Evolutionary conservation across 192 early-diverging fungal species (phyloP).

Genomic region (Linnemannia elongata): DNA sequence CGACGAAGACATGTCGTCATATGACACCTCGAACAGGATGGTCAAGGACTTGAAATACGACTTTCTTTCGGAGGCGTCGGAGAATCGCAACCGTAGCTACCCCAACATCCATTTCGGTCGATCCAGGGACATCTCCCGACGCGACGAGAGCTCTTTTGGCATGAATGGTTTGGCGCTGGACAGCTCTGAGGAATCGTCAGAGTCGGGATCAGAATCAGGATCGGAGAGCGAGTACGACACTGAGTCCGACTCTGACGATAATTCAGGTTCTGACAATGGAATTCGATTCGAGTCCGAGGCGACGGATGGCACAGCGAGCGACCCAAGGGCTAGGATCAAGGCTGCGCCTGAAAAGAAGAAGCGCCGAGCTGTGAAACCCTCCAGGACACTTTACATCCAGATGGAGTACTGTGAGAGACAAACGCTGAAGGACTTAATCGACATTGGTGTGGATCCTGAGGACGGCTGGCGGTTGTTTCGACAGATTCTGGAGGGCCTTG

Average conservation of each 20-base stretch:
- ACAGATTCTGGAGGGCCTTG: constrained; percentile 92
- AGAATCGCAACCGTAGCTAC: constrained; percentile 46
- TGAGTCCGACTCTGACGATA: constrained; percentile 26
- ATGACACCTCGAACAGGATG: constrained; percentile 15
- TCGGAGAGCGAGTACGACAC: constrained; percentile 45
- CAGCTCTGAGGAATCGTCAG: constrained; percentile 41
- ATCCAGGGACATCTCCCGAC: constrained; percentile 33
- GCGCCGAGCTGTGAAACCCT: constrained; percentile 23
- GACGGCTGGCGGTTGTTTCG: constrained; percentile 88
- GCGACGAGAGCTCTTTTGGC: constrained; percentile 47
- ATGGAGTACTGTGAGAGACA: constrained; percentile 99
- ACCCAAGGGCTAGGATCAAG: constrained; percentile 7
- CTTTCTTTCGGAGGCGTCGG: constrained; percentile 59
- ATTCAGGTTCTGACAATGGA: constrained; percentile 51
- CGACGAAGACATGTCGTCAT: constrained; percentile 16
- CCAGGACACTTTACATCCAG: constrained; percentile 90
- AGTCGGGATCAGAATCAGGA: constrained; percentile 22
- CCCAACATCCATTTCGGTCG: constrained; percentile 46
- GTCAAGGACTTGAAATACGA: constrained; percentile 58
- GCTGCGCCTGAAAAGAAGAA: constrained; percentile 18
- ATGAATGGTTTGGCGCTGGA: constrained; percentile 57
- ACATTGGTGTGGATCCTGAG: constrained; percentile 81
- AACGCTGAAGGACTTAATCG: constrained; percentile 87
- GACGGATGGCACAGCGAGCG: constrained; percentile 23
- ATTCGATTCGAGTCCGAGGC: constrained; percentile 56